Conservation (phyloP, 805 yeast genomes). For the Candida piceae region DNA sequence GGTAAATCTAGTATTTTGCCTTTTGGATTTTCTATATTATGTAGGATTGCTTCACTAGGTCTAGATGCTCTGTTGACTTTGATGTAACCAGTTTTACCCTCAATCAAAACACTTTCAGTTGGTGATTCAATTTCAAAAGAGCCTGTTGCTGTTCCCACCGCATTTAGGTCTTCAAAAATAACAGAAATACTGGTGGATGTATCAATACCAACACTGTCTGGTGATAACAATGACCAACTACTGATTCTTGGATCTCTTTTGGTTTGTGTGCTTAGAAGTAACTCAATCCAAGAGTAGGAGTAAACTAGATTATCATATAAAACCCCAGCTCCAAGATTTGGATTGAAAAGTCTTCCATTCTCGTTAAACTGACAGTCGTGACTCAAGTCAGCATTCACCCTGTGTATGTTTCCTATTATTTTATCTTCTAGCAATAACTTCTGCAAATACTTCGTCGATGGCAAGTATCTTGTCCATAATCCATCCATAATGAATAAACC, state of each 20-base stretch:
- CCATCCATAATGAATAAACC: conserved; percentile 51
- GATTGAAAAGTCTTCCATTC: conserved; percentile 33
- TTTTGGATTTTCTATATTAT: conserved; percentile 19
- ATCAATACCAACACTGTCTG: conserved; percentile 36
- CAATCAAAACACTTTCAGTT: conserved; percentile 10
- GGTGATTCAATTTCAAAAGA: conserved; percentile 10
- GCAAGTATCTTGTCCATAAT: conserved; percentile 51
- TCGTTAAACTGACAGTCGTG: conserved; percentile 3
- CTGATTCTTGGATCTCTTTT: conserved; percentile 22
- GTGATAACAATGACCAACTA: conserved; percentile 29
- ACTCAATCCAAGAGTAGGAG: conserved; percentile 39
- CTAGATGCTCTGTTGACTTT: conserved; percentile 12
- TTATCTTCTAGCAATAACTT: conserved; percentile 30
- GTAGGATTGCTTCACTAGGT: conserved; percentile 27
- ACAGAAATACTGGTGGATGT: conserved; percentile 34
- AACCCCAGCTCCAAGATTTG: conserved; percentile 51
- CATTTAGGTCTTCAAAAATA: conserved; percentile 32
- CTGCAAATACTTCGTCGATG: conserved; percentile 33
- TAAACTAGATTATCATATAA: conserved; percentile 51
- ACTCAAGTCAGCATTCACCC: conserved; percentile 39
- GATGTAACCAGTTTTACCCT: conserved; percentile 18
- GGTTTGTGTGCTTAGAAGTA: conserved; percentile 31
- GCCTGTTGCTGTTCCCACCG: conserved; percentile 34
- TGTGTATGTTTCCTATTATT: conserved; percentile 39
- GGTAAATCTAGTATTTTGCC: conserved; percentile 21